Base-by-base conservation (phyloP, 1,284 basidiomycete species). In the Uromyces viciae-fabae region DNA sequence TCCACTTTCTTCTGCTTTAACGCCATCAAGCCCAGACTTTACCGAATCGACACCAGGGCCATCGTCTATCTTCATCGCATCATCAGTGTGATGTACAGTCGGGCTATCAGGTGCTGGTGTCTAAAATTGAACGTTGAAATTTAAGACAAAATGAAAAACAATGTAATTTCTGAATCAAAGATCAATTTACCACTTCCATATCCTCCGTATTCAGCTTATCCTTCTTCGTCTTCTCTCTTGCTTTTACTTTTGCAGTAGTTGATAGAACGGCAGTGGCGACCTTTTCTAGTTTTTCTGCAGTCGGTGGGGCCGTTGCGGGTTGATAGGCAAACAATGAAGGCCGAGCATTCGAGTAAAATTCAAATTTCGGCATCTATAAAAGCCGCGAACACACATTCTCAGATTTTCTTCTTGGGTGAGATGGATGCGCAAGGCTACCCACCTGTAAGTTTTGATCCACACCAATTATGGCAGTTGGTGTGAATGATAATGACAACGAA, bases 201-300 rank as follows among this genome's bases (percentile, higher is more conserved):
- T 82, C 83, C 11, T 90, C 91, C 17, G 84, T 85, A 81, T 92
- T 92, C 11, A 90, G 91, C 86, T 94, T 94, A 84, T 91, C 86
- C 82, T 87, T 87, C 86, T 89, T 90, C 38, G 87, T 92, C 89
- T 92, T 94, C 85, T 94, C 94, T 82, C 95, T 90, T 2, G 94
- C 94, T 86, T 94, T 94, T 19, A 93, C 93, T 86, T 94, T 95
- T 0, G 94, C 94, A 0, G 95, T 98, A 0, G 95, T 98, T 7
- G 94, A 96, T 56, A 98, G 89, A 8, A 98, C 94, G 38, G 94
- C 95, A 15, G 94, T 92, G 49, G 93, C 93, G 75, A 95, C 91
- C 87, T 95, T 96, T 64, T 92, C 90, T 54, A 93, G 91, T 0
- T 92, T 89, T 87, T 96, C 94, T 87, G 94, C 95, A 87, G 94